Evolutionary conservation across 2,329 filamentous ascomycete species (phyloP).

Genomic region (Fusarium sp.): DNA sequence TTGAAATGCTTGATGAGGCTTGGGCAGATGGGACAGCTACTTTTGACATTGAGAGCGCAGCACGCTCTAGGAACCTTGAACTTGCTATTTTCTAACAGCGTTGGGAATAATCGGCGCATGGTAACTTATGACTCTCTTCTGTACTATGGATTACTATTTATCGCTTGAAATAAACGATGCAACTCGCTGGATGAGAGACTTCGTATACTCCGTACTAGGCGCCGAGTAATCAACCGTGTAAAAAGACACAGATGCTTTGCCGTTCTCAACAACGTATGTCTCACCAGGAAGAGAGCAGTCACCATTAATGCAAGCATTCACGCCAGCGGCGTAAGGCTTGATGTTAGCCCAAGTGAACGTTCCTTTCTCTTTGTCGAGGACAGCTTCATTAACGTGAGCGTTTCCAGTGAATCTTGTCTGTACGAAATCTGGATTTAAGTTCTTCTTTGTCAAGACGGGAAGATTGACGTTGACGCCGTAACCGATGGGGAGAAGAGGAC

Average conservation of each 20-base stretch:
- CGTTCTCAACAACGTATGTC: slow-evolving; percentile 58
- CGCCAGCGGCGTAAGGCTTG: slow-evolving; percentile 52
- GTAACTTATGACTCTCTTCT: background rate
- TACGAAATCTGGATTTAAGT: slow-evolving; percentile 56
- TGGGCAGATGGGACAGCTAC: slow-evolving; percentile 36
- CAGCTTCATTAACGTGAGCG: slow-evolving; percentile 59
- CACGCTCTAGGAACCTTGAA: slow-evolving; percentile 16
- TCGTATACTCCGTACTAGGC: slow-evolving; percentile 48
- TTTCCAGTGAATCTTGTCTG: slow-evolving; percentile 62
- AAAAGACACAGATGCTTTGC: slow-evolving; percentile 56
- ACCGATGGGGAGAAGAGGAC: slow-evolving; percentile 57
- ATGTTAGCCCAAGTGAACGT: slow-evolving; percentile 58
- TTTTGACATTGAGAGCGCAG: slow-evolving; percentile 37
- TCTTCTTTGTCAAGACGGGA: slow-evolving; percentile 56
- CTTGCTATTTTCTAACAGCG: slow-evolving; percentile 34
- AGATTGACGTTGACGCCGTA: slow-evolving; percentile 66
- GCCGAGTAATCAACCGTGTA: slow-evolving; percentile 65
- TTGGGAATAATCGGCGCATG: background rate
- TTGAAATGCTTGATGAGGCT: slow-evolving; percentile 34
- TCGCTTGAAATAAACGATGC: slow-evolving; percentile 28
- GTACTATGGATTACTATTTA: background rate
- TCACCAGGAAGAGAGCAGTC: slow-evolving; percentile 64
- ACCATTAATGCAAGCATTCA: slow-evolving; percentile 64
- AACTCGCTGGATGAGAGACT: slow-evolving; percentile 43
- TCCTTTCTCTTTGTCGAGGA: slow-evolving; percentile 56